Conservation (phyloP, 2,329 filamentous ascomycete species). For the Alternaria tenuissima region DNA sequence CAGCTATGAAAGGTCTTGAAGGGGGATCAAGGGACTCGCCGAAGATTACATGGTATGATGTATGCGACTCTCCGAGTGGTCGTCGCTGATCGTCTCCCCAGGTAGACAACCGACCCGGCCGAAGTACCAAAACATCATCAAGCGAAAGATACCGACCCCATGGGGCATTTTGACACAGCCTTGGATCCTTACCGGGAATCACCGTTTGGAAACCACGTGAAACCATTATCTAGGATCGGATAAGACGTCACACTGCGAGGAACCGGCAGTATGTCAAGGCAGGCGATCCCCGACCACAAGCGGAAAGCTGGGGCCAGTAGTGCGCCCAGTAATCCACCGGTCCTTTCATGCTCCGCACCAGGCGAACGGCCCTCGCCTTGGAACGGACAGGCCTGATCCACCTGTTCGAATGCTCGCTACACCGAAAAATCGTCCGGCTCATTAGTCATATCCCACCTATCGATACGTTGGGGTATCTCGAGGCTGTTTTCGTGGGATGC, state of each 20-base stretch:
- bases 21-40: not conserved
- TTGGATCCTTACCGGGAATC: not conserved
- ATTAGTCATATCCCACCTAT: not conserved
- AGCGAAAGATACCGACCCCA: not conserved
- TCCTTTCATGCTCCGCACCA: not conserved
- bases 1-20: not conserved
- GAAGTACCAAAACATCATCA: not conserved
- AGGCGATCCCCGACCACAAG: not conserved
- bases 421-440: not conserved
- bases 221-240: not conserved
- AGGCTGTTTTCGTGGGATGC: not conserved
- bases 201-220: not conserved
- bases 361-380: not conserved
- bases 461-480: not conserved
- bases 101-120: not conserved
- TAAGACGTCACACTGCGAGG: not conserved
- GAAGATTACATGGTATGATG: not conserved
- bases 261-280: not conserved
- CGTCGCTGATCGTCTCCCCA: not conserved
- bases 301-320: not conserved
- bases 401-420: not conserved
- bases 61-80: not conserved
- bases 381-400: not conserved
- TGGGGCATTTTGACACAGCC: not conserved
- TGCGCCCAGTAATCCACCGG: not conserved